A percentile compares a stretch with the other conserved stretches of the same genome.
Conservation (phyloP, 345 rosid species). For the Raphanus raphanistrum region DNA sequence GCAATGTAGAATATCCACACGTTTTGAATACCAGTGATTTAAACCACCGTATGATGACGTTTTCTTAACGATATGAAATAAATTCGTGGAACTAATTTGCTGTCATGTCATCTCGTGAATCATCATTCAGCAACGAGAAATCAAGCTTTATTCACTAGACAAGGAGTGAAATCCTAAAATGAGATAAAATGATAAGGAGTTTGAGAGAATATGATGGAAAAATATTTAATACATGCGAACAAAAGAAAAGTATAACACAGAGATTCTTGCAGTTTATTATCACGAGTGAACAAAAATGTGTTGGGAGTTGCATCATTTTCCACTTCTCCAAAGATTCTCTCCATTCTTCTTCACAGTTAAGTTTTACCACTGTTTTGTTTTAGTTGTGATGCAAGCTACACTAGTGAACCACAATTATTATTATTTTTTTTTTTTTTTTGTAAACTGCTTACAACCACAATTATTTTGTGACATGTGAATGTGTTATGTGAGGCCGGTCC, state of each 20-base stretch:
- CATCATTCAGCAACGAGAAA: background rate
- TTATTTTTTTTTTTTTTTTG: too few species aligned
- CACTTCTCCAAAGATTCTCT: conserved; percentile 39
- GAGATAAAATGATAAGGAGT: background rate
- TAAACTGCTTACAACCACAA: too few species aligned
- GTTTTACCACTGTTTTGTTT: conserved; percentile 12
- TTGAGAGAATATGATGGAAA: background rate
- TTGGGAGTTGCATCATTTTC: conserved; percentile 46
- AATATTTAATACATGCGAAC: background rate
- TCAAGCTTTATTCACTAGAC: background rate
- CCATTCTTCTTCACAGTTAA: background rate
- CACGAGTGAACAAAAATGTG: conserved; percentile 10
- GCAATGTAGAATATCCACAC: too few species aligned
- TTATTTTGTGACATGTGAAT: background rate
- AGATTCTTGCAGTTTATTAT: background rate
- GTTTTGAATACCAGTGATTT: too few species aligned
- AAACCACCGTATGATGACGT: too few species aligned
- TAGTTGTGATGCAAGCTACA: background rate
- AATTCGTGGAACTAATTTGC: background rate
- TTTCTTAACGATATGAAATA: background rate
- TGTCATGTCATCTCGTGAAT: background rate
- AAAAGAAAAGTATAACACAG: background rate
- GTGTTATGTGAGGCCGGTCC: background rate
- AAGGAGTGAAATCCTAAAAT: background rate
- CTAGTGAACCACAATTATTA: background rate